A percentile compares a stretch with the other conserved stretches of the same genome.
phyloP scores from a whole-genome alignment of 2,329 filamentous ascomycete genomes.

The Dactylellina leptospora region DNA sequence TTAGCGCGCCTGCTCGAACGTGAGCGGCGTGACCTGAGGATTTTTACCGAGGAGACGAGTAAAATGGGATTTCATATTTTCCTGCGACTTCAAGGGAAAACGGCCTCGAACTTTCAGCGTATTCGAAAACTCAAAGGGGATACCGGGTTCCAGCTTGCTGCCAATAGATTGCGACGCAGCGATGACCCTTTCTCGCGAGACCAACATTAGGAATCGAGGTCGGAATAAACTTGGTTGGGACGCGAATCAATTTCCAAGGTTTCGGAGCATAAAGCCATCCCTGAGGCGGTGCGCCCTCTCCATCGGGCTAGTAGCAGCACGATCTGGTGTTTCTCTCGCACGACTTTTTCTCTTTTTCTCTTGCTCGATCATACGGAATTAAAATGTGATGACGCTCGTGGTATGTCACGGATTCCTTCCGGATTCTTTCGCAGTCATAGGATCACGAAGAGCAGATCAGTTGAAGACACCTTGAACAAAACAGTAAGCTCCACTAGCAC shows the following conservation, averaged over 20 bases:
- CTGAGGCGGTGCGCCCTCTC: conserved; percentile 15
- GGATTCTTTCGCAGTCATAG: conserved; percentile 44
- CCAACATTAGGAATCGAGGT: conserved; percentile 12
- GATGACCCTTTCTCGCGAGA: conserved; percentile 21
- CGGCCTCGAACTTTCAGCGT: too few relatives aligned
- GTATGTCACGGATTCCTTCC: conserved; percentile 46
- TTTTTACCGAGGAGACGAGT: conserved; percentile 45
- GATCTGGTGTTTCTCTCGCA: conserved; percentile 34
- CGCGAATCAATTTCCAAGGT: conserved; percentile 39
- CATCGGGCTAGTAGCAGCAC: conserved; percentile 35
- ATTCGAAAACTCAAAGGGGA: neutral
- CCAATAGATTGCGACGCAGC: conserved; percentile 42
- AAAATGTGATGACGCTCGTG: conserved; percentile 52
- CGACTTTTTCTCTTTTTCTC: conserved; percentile 7
- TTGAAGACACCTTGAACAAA: conserved; percentile 9
- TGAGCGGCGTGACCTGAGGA: conserved; percentile 42
- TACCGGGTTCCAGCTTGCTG: conserved; percentile 8
- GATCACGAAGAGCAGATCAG: conserved; percentile 48
- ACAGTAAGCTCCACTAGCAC: conserved; percentile 9
- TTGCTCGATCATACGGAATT: conserved; percentile 35
- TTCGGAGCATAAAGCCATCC: conserved; percentile 49
- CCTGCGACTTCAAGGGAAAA: neutral
- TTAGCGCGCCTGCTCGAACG: conserved; percentile 53
- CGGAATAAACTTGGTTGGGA: conserved; percentile 44
- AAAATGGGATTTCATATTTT: conserved; percentile 10